Evolutionary conservation across 2,329 filamentous ascomycete species (phyloP), one percentile per base, ranked within the genome.

Genomic region (Plectosphaerella plurivora): DNA sequence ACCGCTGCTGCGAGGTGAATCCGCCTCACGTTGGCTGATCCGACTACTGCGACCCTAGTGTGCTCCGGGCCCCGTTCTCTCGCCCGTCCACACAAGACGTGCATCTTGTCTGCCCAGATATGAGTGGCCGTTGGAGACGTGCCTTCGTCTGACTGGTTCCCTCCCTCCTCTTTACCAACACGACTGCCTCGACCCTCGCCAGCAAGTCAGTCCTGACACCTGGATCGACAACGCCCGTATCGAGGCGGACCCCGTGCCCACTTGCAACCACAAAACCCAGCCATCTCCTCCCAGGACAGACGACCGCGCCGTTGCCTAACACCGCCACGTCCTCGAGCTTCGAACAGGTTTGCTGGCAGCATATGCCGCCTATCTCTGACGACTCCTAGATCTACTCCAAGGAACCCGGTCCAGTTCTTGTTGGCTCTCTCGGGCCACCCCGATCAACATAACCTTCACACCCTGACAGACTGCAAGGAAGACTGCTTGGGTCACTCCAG

Each of bases 401-500:
- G 7, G 33, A 16, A 16, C 18, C 46, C 11, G 11, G 37, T 8
- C 22, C 12, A 14, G 35, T 15, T 12, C 25, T 22, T 24, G 4
- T 16, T 15, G 16, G 16, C 18, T 39, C 18, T n/a, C 33, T 12
- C 18, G 16, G 10, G 12, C 22, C n/a, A 25, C 25, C 7, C 39
- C 28, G 15, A n/a, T 49, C 22, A 5, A 22, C 11, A 18, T 22
- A 35, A 49, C 18, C 47, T 24, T 10, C 15, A 16, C 16, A 42
- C 18, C 18, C 15, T 42, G 28, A 35, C 3, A 48, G 15, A 49
- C 11, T 8, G 20, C 44, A 11, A 42, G 55, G 55, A 22, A 22
- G 22, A 52, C 56, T 54, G 54, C 47, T 57, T 57, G 55, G 55
- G 46, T 51, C 54, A 51, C 54, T 42, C 55, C 55, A 55, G 52